These are phyloP conservation scores for Pyricularia pennisetigena DNA, from an alignment of 2,329 filamentous ascomycete genomes.

Conservation along the genomic window DNA sequence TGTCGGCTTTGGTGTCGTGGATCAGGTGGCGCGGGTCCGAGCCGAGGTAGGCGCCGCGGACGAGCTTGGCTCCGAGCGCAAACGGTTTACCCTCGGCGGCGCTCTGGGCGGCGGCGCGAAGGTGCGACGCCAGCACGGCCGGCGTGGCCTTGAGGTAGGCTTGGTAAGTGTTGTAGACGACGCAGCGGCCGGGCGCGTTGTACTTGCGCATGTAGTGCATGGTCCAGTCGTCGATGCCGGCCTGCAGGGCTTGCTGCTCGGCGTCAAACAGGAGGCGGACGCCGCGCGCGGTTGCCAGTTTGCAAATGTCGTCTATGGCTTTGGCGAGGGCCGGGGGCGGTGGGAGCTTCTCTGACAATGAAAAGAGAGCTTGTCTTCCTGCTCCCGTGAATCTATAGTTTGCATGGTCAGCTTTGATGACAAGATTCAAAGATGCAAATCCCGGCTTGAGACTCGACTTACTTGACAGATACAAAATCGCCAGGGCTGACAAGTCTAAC, in stretches of 20 bases:
- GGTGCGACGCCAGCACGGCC: slow-evolving; percentile 45
- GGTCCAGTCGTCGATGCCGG: slow-evolving; percentile 74
- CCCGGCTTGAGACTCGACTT: slow-evolving; percentile 10
- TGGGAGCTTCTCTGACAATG: slow-evolving; percentile 50
- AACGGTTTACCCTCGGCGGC: slow-evolving; percentile 45
- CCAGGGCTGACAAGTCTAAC: slow-evolving; percentile 61
- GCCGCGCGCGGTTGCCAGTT: slow-evolving; percentile 56
- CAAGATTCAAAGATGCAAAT: neutral
- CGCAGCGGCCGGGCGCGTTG: slow-evolving; percentile 54
- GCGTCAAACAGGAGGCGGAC: slow-evolving; percentile 76
- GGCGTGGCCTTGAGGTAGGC: slow-evolving; percentile 62
- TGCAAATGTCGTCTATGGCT: slow-evolving; percentile 67
- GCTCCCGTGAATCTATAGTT: slow-evolving; percentile 63
- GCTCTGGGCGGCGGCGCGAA: slow-evolving; percentile 41
- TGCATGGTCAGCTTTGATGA: neutral
- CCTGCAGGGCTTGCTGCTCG: slow-evolving; percentile 71
- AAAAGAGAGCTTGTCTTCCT: slow-evolving; percentile 59
- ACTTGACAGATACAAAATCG: slow-evolving; percentile 59
- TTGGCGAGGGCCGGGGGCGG: slow-evolving; percentile 55
- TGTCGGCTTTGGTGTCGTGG: slow-evolving; percentile 61
- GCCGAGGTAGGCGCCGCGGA: slow-evolving; percentile 64
- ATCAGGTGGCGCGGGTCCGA: slow-evolving; percentile 62
- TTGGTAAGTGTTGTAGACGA: slow-evolving; percentile 76
- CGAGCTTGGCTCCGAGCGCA: slow-evolving; percentile 63
- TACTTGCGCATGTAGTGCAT: slow-evolving; percentile 67